Evolutionary conservation across 257 asterid genomes (phyloP).

Genomic region (Haberlea rhodopensis): DNA sequence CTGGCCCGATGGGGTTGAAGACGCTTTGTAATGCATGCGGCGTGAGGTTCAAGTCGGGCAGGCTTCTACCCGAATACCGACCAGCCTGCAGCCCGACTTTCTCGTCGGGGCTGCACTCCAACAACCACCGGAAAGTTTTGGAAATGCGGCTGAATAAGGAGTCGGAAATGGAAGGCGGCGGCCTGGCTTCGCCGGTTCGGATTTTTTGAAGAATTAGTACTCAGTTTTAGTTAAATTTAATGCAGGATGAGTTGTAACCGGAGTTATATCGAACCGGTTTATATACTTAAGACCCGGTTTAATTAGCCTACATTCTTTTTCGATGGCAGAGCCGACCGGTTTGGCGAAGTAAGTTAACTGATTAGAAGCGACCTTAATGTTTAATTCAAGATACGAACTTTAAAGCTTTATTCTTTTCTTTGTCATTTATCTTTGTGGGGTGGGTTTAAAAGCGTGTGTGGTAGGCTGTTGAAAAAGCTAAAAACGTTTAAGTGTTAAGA

Average conservation of each 20-base stretch:
- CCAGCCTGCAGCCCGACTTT: constrained; percentile 96
- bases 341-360: constrained; percentile 60
- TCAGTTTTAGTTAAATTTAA: background rate
- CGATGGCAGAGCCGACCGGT: constrained; percentile 40
- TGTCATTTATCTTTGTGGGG: background rate
- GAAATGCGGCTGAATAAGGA: constrained; percentile 87
- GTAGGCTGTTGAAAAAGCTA: constrained; percentile 37
- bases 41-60: constrained; percentile 86
- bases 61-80: constrained; percentile 86
- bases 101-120: constrained; percentile 71
- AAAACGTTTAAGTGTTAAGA: constrained; percentile 18
- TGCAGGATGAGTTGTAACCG: constrained; percentile 22
- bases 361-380: constrained; percentile 36
- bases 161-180: constrained; percentile 24
- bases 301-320: constrained; percentile 48
- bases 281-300: constrained; percentile 36
- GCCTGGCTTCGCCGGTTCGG: constrained; percentile 46
- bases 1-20: constrained; percentile 85
- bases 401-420: background rate
- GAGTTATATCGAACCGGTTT: constrained; percentile 21
- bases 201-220: constrained; percentile 45
- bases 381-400: constrained; percentile 21
- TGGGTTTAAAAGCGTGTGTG: constrained; percentile 8
- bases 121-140: constrained; percentile 85
- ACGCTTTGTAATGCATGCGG: constrained; percentile 98